These are phyloP conservation scores for Phaeosphaeria sp. DNA, from an alignment of 2,329 filamentous ascomycete species.

Conservation along the genomic window DNA sequence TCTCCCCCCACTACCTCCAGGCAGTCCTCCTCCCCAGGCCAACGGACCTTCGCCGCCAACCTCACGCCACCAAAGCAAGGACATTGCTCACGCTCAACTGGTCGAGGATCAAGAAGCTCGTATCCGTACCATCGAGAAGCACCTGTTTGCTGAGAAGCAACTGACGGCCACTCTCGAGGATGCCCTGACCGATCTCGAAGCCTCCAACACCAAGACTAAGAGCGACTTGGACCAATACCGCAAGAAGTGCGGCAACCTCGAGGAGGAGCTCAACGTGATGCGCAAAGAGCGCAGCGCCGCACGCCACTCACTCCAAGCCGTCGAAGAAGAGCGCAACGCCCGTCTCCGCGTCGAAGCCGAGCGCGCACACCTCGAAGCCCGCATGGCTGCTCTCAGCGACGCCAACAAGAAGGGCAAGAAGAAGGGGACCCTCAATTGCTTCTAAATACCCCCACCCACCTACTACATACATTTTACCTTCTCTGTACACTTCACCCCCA, in stretches of 20 bases:
- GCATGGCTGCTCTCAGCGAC: constrained; percentile 77
- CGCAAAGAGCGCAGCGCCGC: constrained; percentile 66
- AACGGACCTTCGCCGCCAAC: constrained; percentile 64
- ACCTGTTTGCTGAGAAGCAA: constrained; percentile 93
- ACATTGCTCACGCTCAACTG: constrained; percentile 77
- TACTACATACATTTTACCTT: constrained; percentile 11
- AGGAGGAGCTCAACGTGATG: constrained; percentile 72
- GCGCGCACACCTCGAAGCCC: constrained; percentile 86
- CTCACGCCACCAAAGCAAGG: constrained; percentile 81
- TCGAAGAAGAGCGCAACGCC: constrained; percentile 96
- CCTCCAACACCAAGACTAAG: constrained; percentile 90
- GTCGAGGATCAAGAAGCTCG: constrained; percentile 95
- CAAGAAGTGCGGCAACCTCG: constrained; percentile 80
- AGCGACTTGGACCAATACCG: constrained; percentile 88
- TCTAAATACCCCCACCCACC: constrained; percentile 61
- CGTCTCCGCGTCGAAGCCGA: constrained; percentile 89
- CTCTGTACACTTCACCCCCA: constrained; percentile 29
- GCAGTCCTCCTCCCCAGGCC: constrained; percentile 56
- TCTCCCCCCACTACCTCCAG: constrained; percentile 81
- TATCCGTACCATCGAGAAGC: constrained; percentile 95
- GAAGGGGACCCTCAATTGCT: constrained; percentile 95
- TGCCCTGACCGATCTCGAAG: constrained; percentile 91
- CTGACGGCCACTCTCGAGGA: constrained; percentile 95
- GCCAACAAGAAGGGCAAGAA: constrained; percentile 94
- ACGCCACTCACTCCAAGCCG: constrained; percentile 77